A percentile compares a stretch with the other conserved stretches of the same genome.
phyloP scores from a whole-genome alignment of 2,329 filamentous ascomycete genomes.

The Colletotrichum euphorbiae region DNA sequence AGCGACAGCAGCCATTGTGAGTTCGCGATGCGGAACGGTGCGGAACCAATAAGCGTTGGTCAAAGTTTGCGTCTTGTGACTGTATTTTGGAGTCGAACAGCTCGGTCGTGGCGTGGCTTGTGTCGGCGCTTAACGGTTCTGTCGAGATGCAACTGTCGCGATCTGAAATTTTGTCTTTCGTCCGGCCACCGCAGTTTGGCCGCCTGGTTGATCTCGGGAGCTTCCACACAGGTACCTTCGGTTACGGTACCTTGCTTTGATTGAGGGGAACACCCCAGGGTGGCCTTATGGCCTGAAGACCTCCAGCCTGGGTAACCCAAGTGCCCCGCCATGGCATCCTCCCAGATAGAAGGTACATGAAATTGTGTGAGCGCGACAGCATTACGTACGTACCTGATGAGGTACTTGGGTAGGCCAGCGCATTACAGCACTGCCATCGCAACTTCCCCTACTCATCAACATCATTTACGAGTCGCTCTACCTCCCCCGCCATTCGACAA shows the following conservation, averaged over 20 bases:
- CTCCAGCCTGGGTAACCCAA: constrained; percentile 16
- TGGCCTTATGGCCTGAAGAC: constrained; percentile 32
- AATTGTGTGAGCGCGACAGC: constrained; percentile 16
- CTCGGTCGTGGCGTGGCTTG: not conserved
- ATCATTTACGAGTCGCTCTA: not conserved
- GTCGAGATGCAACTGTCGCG: constrained; percentile 23
- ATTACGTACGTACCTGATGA: constrained; percentile 22
- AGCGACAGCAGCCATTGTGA: constrained; percentile 52
- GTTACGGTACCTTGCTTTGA: no score
- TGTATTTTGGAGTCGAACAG: not conserved
- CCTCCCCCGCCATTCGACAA: constrained; percentile 7
- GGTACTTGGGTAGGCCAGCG: not conserved
- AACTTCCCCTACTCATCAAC: constrained; percentile 19
- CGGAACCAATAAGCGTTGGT: not conserved
- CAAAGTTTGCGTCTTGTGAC: no score
- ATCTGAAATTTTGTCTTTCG: constrained; percentile 25
- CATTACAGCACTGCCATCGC: constrained; percentile 29
- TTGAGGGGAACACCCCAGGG: constrained; percentile 26
- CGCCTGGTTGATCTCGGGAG: constrained; percentile 15
- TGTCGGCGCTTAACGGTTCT: constrained; percentile 11
- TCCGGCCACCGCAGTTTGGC: constrained; percentile 30
- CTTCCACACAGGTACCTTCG: no score
- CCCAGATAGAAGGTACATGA: not conserved
- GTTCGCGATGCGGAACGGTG: not conserved
- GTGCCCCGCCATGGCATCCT: constrained; percentile 35